These are phyloP conservation scores for Solanum infundibuliforme DNA, from an alignment of 257 asterid species.

Conservation along the genomic window DNA sequence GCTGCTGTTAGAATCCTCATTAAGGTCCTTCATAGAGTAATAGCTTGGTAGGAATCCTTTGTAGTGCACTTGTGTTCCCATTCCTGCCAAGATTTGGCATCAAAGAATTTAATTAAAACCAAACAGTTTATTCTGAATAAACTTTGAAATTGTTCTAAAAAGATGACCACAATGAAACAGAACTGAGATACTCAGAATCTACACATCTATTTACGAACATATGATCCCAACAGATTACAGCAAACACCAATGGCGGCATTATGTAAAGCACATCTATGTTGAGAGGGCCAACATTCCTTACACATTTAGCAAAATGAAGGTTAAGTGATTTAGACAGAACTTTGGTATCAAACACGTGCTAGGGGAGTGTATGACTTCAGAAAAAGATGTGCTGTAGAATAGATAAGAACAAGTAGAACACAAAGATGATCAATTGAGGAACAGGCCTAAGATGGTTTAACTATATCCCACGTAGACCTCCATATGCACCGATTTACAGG, in stretches of 20 bases:
- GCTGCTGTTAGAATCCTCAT: constrained; percentile 80
- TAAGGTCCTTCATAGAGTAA: constrained; percentile 84
- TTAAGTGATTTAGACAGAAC: background rate
- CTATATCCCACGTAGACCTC: background rate
- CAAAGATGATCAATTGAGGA: background rate
- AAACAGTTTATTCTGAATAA: background rate
- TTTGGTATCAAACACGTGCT: background rate
- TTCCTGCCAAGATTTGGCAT: constrained; percentile 35
- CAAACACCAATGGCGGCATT: background rate
- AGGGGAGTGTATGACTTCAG: background rate
- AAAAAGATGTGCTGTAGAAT: background rate
- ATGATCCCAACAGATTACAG: background rate
- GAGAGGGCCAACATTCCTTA: background rate
- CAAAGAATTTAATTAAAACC: background rate
- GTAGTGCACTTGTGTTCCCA: constrained; percentile 81
- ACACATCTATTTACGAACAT: background rate
- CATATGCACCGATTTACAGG: background rate
- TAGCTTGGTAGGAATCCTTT: constrained; percentile 61
- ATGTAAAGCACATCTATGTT: background rate
- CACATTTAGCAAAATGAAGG: background rate
- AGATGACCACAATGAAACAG: background rate
- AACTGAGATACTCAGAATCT: background rate
- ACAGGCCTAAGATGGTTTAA: background rate
- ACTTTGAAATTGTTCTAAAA: background rate
- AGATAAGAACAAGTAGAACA: background rate